Base-by-base conservation (phyloP, 345 rosid species). In the Arabidopsis arenosa region DNA sequence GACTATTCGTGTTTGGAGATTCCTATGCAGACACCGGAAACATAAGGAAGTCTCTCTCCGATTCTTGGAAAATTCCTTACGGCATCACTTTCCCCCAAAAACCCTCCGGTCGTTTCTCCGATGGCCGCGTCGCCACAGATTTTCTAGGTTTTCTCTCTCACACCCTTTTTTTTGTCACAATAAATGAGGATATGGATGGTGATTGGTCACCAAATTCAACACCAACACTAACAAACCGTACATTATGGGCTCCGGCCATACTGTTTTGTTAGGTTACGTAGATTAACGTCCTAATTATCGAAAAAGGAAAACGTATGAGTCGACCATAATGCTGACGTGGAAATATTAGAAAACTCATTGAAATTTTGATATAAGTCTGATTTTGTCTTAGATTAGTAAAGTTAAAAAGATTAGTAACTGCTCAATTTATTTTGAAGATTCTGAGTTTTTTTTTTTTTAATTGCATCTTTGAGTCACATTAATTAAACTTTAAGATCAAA, bases 1-100 rank as follows among this genome's bases (percentile, higher is more conserved):
- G 80, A 76, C 80, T 88, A 32, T 85, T 88, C 44, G 93, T 83
- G 13, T 88, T 86, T 15, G 93, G 93, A 48, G 90, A 86, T 75
- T 88, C 93, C 0, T 88, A 84, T 41, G 86, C 57, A 26, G 93
- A 88, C 58, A 86, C 90, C 1, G 93, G 93, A 36, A 88, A 88
- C 79, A 77, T 62, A 62, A 35, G 75, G 0, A 81, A 55, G 49
- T 39, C 84, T 30, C 49, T 63, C 2, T 68, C 81, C 13, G 74
- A 70, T 65, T 81, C 90, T 0, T 88, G 90, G 93, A 82, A 79
- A 66, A 0, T 40, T 32, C 93, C 93, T 33, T 88, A 88, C 47
- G 93, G 90, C 21, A 28, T 81, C 76, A 85, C 80, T 66, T 85
- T 84, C 45, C 92, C 92, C 4, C 79, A 81, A 12, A 73, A 69